phyloP scores from a whole-genome alignment of 1,139 yeast genomes.

The Sugiyamaella castrensis region DNA sequence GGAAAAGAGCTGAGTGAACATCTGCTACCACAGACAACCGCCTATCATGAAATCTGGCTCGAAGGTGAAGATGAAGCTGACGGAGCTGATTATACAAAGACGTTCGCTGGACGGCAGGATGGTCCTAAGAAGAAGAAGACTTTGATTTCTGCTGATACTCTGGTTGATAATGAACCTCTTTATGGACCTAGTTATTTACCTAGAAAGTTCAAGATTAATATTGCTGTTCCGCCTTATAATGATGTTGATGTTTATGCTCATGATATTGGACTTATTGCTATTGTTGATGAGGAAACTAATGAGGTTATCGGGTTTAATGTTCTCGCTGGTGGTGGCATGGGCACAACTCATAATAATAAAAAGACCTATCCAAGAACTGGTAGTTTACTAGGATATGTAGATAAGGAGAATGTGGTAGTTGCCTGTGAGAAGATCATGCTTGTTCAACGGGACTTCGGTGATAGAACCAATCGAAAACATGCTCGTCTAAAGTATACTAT shows the following conservation, averaged over 20 bases:
- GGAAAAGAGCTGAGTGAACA: slow-evolving; percentile 73
- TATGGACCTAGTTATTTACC: slow-evolving; percentile 89
- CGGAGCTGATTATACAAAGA: slow-evolving; percentile 59
- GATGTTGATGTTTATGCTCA: slow-evolving; percentile 97
- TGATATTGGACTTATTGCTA: slow-evolving; percentile 90
- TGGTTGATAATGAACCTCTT: slow-evolving; percentile 69
- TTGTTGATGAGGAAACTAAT: slow-evolving; percentile 53
- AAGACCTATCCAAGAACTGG: slow-evolving; percentile 97
- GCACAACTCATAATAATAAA: slow-evolving; percentile 92
- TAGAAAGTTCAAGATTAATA: slow-evolving; percentile 92
- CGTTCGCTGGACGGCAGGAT: slow-evolving; percentile 69
- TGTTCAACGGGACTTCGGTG: slow-evolving; percentile 94
- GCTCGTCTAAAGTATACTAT: slow-evolving; percentile 97
- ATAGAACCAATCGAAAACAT: slow-evolving; percentile 93
- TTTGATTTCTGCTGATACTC: slow-evolving; percentile 65
- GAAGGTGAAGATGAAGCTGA: slow-evolving; percentile 81
- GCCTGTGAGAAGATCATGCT: slow-evolving; percentile 92
- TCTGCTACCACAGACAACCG: slow-evolving; percentile 86
- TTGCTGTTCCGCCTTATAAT: slow-evolving; percentile 93
- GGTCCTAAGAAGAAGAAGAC: slow-evolving; percentile 86
- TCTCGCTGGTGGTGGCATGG: slow-evolving; percentile 98
- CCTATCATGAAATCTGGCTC: slow-evolving; percentile 96
- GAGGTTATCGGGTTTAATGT: slow-evolving; percentile 74
- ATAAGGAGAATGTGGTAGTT: slow-evolving; percentile 62
- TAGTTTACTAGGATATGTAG: slow-evolving; percentile 73